Base-by-base conservation (phyloP, 345 rosid genomes). In the Corchorus capsularis region DNA sequence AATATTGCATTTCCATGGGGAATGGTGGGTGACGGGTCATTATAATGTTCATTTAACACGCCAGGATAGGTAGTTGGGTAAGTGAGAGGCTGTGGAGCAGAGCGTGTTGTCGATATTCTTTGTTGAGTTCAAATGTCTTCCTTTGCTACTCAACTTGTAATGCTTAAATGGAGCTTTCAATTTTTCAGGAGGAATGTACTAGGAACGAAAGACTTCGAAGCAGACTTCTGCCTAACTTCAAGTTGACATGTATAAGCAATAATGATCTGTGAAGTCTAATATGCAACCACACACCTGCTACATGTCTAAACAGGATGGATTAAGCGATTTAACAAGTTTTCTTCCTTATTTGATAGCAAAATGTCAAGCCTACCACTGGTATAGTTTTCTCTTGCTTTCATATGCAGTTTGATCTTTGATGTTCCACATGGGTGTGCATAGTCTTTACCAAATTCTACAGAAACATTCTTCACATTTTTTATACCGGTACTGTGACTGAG, bases 121-220 rank as follows among this genome's bases (percentile, higher is more conserved):
- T 34, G 22, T 27, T 45, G 19, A 14, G 39, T 47, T 6, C 6
- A 39, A 39, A 12, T 19, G 13, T 49, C 56, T 14, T 34, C 56
- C 9, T 45, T 73, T 62, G 17, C 67, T 62, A n/a, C 39, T 62
- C 61, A 32, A 17, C 77, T 62, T 8, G 14, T 15, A 45, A 69
- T 50, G 9, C 52, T 17, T 34, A 63, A 69, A 47, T 39, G 10
- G 19, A 49, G 59, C 73, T 79, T 59, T 53, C 14, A 55, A 63
- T 74, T 70, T 73, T 5, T 47, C 83, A 91, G 93, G 91, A 86
- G 77, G 88, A 87, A 86, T 82, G 87, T 74, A 19, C 85, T 41
- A 82, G 81, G 77, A 89, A 89, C 61, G 87, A 79, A 74, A 85
- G 64, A 68, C 89, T 88, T 59, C 75, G 37, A 59, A 78, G 69